A percentile compares a stretch with the other conserved stretches of the same genome.
phyloP scores from a whole-genome alignment of 73 alveolate species.

The Tetrahymena elliotti region DNA sequence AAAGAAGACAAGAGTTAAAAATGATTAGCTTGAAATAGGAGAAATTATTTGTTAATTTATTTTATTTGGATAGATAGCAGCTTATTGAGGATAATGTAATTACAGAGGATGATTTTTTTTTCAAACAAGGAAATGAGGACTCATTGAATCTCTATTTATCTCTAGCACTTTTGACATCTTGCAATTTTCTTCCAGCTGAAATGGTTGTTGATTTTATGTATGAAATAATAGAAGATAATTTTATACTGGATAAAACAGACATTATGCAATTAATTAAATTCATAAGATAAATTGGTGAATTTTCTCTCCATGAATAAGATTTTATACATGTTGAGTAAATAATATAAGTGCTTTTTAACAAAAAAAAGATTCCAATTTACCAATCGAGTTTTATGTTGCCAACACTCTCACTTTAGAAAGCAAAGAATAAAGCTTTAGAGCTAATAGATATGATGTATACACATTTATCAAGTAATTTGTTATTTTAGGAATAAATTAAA shows the following conservation, averaged over 20 bases:
- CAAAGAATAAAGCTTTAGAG: neutral
- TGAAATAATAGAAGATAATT: neutral
- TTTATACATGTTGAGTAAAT: neutral
- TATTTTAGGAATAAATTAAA: too few relatives aligned
- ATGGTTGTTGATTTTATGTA: neutral
- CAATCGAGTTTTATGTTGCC: neutral
- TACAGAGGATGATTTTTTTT: neutral
- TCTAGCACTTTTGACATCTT: neutral
- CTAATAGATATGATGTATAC: neutral
- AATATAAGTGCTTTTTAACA: neutral
- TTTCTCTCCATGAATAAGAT: neutral
- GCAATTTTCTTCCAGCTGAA: neutral
- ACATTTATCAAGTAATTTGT: neutral
- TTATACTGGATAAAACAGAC: neutral
- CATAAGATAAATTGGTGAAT: neutral
- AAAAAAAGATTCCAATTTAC: neutral
- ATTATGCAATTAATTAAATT: too few relatives aligned
- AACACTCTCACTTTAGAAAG: neutral
- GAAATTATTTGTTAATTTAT: too few relatives aligned
- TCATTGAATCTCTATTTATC: neutral
- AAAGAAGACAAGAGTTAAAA: neutral
- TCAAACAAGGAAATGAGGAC: neutral
- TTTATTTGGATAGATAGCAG: neutral
- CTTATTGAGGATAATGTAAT: neutral
- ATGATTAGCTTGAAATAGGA: neutral